These are phyloP conservation scores for Meripilus lineatus DNA, from an alignment of 1,284 basidiomycete genomes.

Conservation along the genomic window DNA sequence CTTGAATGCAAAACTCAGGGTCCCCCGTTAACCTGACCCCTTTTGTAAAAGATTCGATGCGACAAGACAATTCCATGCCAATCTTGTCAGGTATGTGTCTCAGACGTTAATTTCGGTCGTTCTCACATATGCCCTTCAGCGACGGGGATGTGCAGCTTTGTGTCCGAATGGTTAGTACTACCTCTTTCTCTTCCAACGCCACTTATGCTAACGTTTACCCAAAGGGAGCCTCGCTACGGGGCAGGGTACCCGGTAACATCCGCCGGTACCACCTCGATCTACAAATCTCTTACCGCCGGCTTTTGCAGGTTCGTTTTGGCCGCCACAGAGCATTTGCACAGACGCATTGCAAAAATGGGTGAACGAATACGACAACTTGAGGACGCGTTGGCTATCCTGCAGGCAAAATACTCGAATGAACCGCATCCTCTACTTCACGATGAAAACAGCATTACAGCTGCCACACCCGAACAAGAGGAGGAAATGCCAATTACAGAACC, in stretches of 20 bases:
- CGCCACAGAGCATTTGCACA: slow-evolving; percentile 69
- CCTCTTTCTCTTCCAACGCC: background rate
- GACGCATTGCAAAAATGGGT: slow-evolving; percentile 67
- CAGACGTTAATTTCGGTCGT: too few relatives aligned
- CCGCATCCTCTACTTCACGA: slow-evolving; percentile 57
- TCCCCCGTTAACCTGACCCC: too few relatives aligned
- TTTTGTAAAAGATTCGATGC: slow-evolving; percentile 70
- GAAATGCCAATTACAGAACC: slow-evolving; percentile 10
- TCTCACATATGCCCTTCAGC: too few relatives aligned
- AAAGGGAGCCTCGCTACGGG: slow-evolving; percentile 37
- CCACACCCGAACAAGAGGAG: slow-evolving; percentile 17
- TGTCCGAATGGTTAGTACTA: slow-evolving; percentile 60
- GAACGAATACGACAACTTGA: slow-evolving; percentile 73
- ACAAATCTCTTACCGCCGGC: slow-evolving; percentile 1
- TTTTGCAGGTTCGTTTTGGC: slow-evolving; percentile 64
- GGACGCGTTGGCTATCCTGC: slow-evolving; percentile 55
- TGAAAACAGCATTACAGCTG: slow-evolving; percentile 47
- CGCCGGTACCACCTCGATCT: slow-evolving; percentile 9
- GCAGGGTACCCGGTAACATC: slow-evolving; percentile 64
- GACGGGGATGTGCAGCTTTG: slow-evolving; percentile 60
- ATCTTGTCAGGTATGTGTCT: slow-evolving; percentile 50
- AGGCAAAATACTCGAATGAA: slow-evolving; percentile 40
- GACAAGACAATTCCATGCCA: slow-evolving; percentile 74
- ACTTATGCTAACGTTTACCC: background rate
- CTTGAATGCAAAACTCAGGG: too few relatives aligned